Base-by-base conservation (phyloP, 225 moss, liverwort and hornwort species). In the Bryoerythrophyllum caledonicum region DNA sequence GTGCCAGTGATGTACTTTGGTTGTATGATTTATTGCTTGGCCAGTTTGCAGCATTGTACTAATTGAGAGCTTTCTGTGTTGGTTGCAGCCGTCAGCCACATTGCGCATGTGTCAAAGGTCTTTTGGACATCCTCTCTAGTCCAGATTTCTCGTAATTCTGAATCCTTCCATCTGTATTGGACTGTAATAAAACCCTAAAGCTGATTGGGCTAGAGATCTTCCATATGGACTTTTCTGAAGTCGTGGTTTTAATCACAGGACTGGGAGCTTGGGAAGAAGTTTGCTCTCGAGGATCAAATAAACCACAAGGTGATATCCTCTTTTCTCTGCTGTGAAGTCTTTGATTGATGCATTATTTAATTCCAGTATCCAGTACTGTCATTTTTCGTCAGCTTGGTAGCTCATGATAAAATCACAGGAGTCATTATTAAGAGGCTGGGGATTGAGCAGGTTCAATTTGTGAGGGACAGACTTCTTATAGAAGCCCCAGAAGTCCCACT, bases 51-150 rank as follows among this genome's bases (percentile, higher is more conserved):
- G 34, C n/a, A 44, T 53, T 64, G 7, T 52, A n/a, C 63, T 74
- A 34, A 74, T 68, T 77, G 82, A 76, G 32, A 65, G 65, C 55
- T 70, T 56, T 75, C 21, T 67, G 23, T 67, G 34, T 32, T 54
- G 74, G 24, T 74, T 86, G 85, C 85, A 86, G 89, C 86, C 58
- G 77, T 89, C 75, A 86, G 89, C 83, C 82, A 89, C 54, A 86
- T 89, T 78, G 83, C 81, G 21, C 89, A 89, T 49, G 74, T 79
- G 34, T 70, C 79, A 62, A 83, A 83, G 85, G 88, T 88, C 30
- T 52, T 40, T 20, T 63, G 44, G 41, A 55, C 71, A 58, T 44
- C 77, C 62, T 57, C 57, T 67, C 43, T 74, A 76, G 63, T 35
- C 65, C 48, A 57, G 46, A 78, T 67, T 57, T 75, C 48, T 24